Evolutionary conservation across 345 rosid genomes (phyloP), one percentile per base, ranked within the genome.

Genomic region (Linum trigynum): DNA sequence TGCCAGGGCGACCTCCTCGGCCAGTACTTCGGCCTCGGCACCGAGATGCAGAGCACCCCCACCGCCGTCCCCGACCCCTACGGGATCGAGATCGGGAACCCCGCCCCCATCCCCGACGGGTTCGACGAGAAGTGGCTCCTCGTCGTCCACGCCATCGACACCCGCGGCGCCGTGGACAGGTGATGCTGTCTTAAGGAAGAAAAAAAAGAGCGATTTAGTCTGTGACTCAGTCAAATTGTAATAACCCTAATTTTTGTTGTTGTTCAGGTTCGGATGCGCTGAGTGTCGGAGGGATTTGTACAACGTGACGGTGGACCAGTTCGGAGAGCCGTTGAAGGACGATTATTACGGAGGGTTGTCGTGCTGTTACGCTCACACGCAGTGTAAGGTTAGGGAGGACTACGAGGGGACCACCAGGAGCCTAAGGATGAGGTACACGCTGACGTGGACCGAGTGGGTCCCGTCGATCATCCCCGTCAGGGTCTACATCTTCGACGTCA

Each of bases 21-120:
- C 1, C 60, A 57, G 60, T 57, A 57, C 60, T 14, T 57, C 32
- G 60, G 60, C 7, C 3, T 57, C 4, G 60, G 60, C 10, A 17
- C 60, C 3, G 60, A 57, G 60, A 57, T 36, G 9, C 60, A 5
- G 7, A 17, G 60, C 35, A 57, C 37, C 6, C 7, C 60, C 1
- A 57, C 60, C 37, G 7, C n/a, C 11, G 60, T 57, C 37, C 60
- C 60, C 17, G 60, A 57, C 11, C 60, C 60, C 9, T 57, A 57
- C 60, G 60, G 60, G 60, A 57, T 57, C 2, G 60, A 57, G 38
- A 57, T 57, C 37, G 60, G 60, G 9, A 17, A 57, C 60, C 38
- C 60, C 2, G 60, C 15, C 11, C 37, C 17, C 9, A 4, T 57
- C 38, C 60, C 60, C 8, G 38, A 57, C 17, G 60, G 60, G 9